A percentile compares a stretch with the other conserved stretches of the same genome.
phyloP scores from a whole-genome alignment of 78 protist species.

The Reticulomyxa filosa region DNA sequence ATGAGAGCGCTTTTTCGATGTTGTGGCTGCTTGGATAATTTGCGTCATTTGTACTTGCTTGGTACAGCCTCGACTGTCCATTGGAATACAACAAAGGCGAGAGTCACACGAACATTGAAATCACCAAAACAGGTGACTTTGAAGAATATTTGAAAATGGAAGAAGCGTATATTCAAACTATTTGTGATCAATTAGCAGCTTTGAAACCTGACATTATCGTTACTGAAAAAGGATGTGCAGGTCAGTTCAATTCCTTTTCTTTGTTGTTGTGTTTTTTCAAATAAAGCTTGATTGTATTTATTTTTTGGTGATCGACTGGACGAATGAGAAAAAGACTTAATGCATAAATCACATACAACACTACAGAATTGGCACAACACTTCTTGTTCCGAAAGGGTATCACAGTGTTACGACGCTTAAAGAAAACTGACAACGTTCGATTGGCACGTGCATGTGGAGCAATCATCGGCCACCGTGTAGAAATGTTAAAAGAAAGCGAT shows the following conservation, averaged over 20 bases:
- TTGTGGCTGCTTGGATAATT: too few species aligned
- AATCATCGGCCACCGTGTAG: slow-evolving; percentile 72
- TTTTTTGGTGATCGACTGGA: too few species aligned
- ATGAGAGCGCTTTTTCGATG: too few species aligned
- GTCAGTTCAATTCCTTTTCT: slow-evolving; percentile 34
- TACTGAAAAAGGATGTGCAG: slow-evolving; percentile 99
- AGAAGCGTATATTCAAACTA: slow-evolving; percentile 64
- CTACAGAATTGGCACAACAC: slow-evolving; percentile 72
- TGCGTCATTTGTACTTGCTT: too few species aligned
- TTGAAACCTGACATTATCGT: slow-evolving; percentile 91
- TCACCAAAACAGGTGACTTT: slow-evolving; percentile 62
- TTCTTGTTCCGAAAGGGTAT: slow-evolving; percentile 52
- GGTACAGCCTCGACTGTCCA: slow-evolving; percentile 91
- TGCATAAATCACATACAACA: too few species aligned
- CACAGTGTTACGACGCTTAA: slow-evolving; percentile 81
- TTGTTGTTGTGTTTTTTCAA: too few species aligned
- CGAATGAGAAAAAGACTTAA: too few species aligned
- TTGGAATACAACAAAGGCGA: slow-evolving; percentile 97
- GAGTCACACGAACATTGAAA: slow-evolving; percentile 67
- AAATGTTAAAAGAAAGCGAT: slow-evolving; percentile 75
- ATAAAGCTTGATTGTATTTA: too few species aligned
- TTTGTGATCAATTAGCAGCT: slow-evolving; percentile 61
- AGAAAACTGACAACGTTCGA: slow-evolving; percentile 96
- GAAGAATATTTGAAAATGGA: slow-evolving; percentile 44
- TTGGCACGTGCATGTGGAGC: slow-evolving; percentile 91